Evolutionary conservation across 768 basidiomycete species (phyloP).

Genomic region (Lanmaoa rubissima): DNA sequence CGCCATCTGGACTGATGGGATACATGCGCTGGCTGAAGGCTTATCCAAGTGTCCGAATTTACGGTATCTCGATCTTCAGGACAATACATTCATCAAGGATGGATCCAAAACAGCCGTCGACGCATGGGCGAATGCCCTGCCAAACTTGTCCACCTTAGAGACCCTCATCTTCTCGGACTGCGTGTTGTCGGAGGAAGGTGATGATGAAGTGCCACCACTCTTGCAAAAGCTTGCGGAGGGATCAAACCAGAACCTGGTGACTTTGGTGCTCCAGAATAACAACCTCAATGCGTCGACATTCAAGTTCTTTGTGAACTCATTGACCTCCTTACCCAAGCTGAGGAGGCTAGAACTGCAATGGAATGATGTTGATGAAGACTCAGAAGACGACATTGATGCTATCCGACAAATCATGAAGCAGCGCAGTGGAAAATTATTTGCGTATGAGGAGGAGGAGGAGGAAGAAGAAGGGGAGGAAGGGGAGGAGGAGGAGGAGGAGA

Average conservation of each 20-base stretch:
- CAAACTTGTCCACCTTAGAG: constrained; percentile 66
- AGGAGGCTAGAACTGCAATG: constrained; percentile 82
- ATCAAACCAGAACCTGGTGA: constrained; percentile 69
- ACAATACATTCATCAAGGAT: constrained; percentile 78
- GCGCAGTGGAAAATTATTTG: constrained; percentile 64
- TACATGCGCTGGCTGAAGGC: constrained; percentile 73
- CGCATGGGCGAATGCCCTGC: constrained; percentile 63
- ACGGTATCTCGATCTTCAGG: constrained; percentile 85
- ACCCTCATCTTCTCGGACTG: constrained; percentile 93
- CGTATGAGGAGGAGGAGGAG: constrained; percentile 79
- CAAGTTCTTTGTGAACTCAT: constrained; percentile 60
- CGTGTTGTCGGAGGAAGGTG: constrained; percentile 65
- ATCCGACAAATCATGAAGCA: constrained; percentile 55
- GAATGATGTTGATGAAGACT: constrained; percentile 83
- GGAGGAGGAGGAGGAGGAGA: constrained; percentile 45
- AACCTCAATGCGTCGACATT: constrained; percentile 77
- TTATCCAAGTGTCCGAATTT: constrained; percentile 65
- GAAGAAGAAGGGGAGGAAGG: constrained; percentile 66
- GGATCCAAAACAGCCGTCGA: constrained; percentile 54
- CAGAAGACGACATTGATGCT: constrained; percentile 52
- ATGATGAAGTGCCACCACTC: constrained; percentile 74
- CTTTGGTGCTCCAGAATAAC: constrained; percentile 87
- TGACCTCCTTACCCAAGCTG: constrained; percentile 59
- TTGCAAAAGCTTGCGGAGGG: constrained; percentile 62
- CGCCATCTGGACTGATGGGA: constrained; percentile 92